Evolutionary conservation across 179 eudicot genomes (phyloP), one percentile per base, ranked within the genome.

Genomic region (Spergularia azorica): DNA sequence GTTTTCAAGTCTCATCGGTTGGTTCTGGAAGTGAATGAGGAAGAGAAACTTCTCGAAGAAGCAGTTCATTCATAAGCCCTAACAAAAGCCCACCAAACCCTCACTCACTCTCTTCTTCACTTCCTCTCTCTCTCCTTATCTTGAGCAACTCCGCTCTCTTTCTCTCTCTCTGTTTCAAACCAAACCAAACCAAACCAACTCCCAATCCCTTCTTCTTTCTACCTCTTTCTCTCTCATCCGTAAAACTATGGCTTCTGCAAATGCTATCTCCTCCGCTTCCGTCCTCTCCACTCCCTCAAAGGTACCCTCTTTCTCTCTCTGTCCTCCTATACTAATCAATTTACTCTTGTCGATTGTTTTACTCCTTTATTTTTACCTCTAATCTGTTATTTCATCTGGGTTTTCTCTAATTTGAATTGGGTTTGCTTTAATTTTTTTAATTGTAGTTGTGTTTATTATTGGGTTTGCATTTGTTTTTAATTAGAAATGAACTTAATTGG

Each of bases 261-360:
- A 87, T 82, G 89, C 93, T 18, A 79, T 92, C 76, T 89, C 93
- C 17, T 85, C 97, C 46, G 76, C 94, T 59, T 91, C 96, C 1
- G 76, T 88, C 67, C 86, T 92, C 65, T 79, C 90, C 39, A 74
- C 94, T 20, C 77, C 89, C 17, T 76, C 71, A 20, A 84, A 88
- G 83, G 94, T 87, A 76, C 3, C 12, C 0, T 4, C 3, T 43
- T 12, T 3, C n/a, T 62, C 20, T 8, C 16, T 0, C 4, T 20
- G 2, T 13, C 54, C 36, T 41, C 14, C 39, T 2, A n/a, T 5
- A 18, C 9, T 8, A 43, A 10, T 32, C 9, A 21, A 18, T 79
- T 55, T 58, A 20, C 9, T 70, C 21, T 20, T 10, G 0, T 18
- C 4, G 2, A 9, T 48, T 67, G 11, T 61, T 63, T 48, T 26